Evolutionary conservation across 2,329 filamentous ascomycete species (phyloP).

Genomic region (Colletotrichum tanaceti): DNA sequence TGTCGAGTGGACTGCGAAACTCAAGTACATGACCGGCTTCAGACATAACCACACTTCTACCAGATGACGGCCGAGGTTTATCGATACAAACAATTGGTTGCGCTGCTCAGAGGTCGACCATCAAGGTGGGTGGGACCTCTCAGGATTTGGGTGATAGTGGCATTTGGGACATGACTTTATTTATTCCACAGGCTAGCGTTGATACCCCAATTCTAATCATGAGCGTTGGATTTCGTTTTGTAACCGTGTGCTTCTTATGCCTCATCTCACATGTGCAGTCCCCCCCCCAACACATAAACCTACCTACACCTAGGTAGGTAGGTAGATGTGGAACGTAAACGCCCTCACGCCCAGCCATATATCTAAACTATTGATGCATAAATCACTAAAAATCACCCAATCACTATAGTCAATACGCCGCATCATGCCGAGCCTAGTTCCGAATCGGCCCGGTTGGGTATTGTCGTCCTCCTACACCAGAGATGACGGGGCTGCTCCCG

Average conservation of each 20-base stretch:
- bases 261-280: constrained; percentile 20
- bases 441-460: constrained; percentile 39
- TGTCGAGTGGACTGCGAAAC: background rate
- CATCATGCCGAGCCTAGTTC: constrained; percentile 25
- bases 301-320: too few species aligned
- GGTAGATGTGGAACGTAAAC: constrained; percentile 3
- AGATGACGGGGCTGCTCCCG: constrained; percentile 32
- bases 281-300: too few species aligned
- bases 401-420: constrained; percentile 9
- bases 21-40: background rate
- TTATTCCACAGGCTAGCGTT: background rate
- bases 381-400: constrained; percentile 22
- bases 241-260: background rate
- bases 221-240: background rate
- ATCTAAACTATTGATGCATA: background rate
- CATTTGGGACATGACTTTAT: background rate
- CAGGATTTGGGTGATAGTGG: background rate
- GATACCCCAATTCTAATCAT: background rate
- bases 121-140: background rate
- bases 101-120: background rate
- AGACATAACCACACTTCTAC: background rate
- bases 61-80: background rate
- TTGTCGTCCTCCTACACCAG: constrained; percentile 40
- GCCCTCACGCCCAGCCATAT: background rate
- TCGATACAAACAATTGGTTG: background rate